phyloP scores from a whole-genome alignment of 371 early-diverging fungal species.

The Rhizopus sp. region DNA sequence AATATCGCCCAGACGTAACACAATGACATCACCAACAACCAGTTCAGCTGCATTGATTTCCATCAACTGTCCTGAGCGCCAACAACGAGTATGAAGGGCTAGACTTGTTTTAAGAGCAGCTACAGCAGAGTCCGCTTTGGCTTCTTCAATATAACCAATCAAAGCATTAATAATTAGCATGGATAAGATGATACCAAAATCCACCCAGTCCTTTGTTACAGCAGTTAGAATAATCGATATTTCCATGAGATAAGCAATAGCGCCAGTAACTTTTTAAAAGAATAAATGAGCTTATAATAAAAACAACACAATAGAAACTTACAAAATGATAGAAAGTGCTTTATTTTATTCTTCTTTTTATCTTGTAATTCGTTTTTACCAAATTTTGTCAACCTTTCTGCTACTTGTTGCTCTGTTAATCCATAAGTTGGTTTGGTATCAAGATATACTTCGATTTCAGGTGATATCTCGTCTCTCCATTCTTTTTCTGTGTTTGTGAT shows the following conservation, averaged over 20 bases:
- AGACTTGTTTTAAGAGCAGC: slow-evolving; percentile 87
- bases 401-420: slow-evolving; percentile 58
- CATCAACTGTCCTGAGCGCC: slow-evolving; percentile 77
- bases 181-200: slow-evolving; percentile 85
- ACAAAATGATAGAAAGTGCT: slow-evolving; percentile 90
- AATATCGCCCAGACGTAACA: slow-evolving; percentile 91
- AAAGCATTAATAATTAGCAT: slow-evolving; percentile 86
- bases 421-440: slow-evolving; percentile 71
- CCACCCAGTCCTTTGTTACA: slow-evolving; percentile 74
- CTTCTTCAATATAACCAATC: slow-evolving; percentile 90
- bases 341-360: slow-evolving; percentile 77
- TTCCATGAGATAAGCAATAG: slow-evolving; percentile 89
- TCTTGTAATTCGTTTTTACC: slow-evolving; percentile 81
- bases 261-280: slow-evolving; percentile 62
- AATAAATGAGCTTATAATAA: not conserved
- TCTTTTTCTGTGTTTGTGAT: slow-evolving; percentile 13
- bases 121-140: slow-evolving; percentile 90
- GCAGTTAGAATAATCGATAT: slow-evolving; percentile 73
- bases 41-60: slow-evolving; percentile 82
- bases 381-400: slow-evolving; percentile 63
- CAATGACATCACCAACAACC: slow-evolving; percentile 89
- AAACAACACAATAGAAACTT: slow-evolving; percentile 5
- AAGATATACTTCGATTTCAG: slow-evolving; percentile 70
- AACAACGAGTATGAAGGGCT: slow-evolving; percentile 78
- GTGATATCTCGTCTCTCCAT: slow-evolving; percentile 63